A percentile compares a stretch with the other conserved stretches of the same genome.
Evolutionary conservation across 176 grass and related monocot genomes (phyloP).

Genomic region (Leersia perrieri): DNA sequence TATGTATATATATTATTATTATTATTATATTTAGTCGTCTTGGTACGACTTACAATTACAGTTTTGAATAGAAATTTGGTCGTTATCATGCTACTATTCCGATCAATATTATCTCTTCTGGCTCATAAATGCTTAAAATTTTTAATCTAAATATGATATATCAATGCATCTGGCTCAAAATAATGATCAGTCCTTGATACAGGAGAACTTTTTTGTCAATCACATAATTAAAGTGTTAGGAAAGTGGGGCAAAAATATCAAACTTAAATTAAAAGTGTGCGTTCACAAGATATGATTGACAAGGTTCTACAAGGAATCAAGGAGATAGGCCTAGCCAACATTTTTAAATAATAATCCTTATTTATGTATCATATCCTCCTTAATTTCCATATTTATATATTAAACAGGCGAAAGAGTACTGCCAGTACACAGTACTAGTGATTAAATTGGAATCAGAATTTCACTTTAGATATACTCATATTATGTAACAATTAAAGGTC

Average conservation of each 20-base stretch:
- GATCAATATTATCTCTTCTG: background rate
- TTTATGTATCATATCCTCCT: background rate
- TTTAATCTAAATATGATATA: background rate
- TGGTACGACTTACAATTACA: background rate
- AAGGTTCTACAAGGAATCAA: slow-evolving; percentile 40
- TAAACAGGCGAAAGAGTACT: background rate
- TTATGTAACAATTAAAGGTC: background rate
- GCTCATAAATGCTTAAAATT: background rate
- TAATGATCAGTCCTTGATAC: background rate
- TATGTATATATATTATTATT: too few species aligned
- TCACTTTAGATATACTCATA: background rate
- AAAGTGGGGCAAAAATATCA: background rate
- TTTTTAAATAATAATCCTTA: slow-evolving; percentile 15
- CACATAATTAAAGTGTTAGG: background rate
- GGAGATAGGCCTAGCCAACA: background rate
- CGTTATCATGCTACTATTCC: background rate
- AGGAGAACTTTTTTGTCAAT: background rate
- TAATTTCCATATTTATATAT: background rate
- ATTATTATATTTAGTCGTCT: background rate
- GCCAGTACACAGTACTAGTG: background rate
- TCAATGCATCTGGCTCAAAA: background rate
- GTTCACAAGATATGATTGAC: slow-evolving; percentile 33
- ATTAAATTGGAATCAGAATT: slow-evolving; percentile 14
- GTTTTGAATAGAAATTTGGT: background rate
- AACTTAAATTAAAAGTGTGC: background rate